Evolutionary conservation across 306 rosid species (phyloP).

Genomic region (Adenanthera pavonina): DNA sequence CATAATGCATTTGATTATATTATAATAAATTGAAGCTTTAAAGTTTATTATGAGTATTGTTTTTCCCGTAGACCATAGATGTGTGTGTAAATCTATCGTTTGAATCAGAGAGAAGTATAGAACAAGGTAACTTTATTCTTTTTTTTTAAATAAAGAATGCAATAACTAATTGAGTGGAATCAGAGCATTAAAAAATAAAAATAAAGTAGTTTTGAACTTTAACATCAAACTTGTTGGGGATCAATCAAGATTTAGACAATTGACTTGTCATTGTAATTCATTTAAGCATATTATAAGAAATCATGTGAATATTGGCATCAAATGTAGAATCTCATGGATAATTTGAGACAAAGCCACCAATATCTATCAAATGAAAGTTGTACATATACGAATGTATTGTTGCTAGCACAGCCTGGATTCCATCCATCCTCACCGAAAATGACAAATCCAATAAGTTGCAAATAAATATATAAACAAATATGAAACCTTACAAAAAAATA

Average conservation of each 20-base stretch:
- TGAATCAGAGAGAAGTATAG: neutral
- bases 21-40: neutral
- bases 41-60: neutral
- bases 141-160: neutral
- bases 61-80: neutral
- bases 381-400: neutral
- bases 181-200: neutral
- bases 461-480: conserved; percentile 35
- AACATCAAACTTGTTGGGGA: neutral
- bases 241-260: neutral
- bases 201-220: neutral
- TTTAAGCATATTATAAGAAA: neutral
- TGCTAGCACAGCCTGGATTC: conserved; percentile 39
- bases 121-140: no score
- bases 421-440: conserved; percentile 38
- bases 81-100: neutral
- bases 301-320: neutral
- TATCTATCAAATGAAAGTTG: neutral
- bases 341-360: neutral
- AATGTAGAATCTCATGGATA: neutral
- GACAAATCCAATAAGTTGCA: conserved; percentile 27
- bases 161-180: neutral
- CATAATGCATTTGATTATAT: neutral
- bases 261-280: neutral
- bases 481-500: conserved; percentile 10